phyloP scores from a whole-genome alignment of 257 asterid genomes.

The Verbena officinalis region DNA sequence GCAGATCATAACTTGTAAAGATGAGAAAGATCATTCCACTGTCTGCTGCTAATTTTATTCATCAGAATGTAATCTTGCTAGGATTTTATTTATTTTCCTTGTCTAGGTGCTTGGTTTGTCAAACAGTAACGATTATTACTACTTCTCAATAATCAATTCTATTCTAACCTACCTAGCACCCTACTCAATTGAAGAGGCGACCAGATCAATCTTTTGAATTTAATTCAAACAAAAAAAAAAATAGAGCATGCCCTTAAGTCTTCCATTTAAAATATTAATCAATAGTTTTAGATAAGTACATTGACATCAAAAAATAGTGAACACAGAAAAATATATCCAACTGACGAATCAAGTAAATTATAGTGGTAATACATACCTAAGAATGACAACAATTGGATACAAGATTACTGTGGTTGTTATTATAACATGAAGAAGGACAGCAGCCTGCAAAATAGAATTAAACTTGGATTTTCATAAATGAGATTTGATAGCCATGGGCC shows the following conservation, averaged over 20 bases:
- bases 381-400: slow-evolving; percentile 88
- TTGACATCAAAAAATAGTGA: slow-evolving; percentile 5
- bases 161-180: background rate
- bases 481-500: slow-evolving; percentile 2
- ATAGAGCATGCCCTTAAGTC: too few relatives aligned
- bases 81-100: background rate
- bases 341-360: slow-evolving; percentile 6
- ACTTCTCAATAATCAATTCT: background rate
- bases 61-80: background rate
- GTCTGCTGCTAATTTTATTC: too few relatives aligned
- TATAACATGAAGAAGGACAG: slow-evolving; percentile 63
- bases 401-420: slow-evolving; percentile 66
- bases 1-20: background rate
- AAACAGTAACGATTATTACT: slow-evolving; percentile 1
- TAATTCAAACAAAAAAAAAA: too few relatives aligned
- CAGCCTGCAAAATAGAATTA: slow-evolving; percentile 57
- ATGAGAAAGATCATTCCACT: background rate
- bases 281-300: background rate
- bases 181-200: background rate
- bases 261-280: too few relatives aligned
- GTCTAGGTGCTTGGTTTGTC: slow-evolving; percentile 13
- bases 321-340: background rate
- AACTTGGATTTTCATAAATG: slow-evolving; percentile 8
- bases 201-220: slow-evolving; percentile 1
- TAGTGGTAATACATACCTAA: slow-evolving; percentile 61